phyloP scores from a whole-genome alignment of 1,284 basidiomycete species.

The Ganoderma leucocontextum region DNA sequence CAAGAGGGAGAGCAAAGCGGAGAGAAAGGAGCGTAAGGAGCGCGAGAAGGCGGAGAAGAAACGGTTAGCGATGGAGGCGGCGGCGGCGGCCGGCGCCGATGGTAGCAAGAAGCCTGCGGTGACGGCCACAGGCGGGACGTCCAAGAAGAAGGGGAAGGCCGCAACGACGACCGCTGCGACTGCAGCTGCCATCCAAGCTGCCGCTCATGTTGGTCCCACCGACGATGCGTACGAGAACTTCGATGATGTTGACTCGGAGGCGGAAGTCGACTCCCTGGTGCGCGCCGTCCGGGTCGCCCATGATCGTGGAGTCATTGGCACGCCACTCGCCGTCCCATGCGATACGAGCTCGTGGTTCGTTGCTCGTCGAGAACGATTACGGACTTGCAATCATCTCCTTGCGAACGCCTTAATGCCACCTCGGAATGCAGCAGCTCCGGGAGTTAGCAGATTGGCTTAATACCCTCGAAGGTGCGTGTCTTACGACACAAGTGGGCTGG shows the following conservation, averaged over 20 bases:
- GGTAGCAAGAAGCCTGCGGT: slow-evolving; percentile 44
- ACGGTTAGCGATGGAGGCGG: slow-evolving; percentile 69
- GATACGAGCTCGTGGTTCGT: slow-evolving; percentile 75
- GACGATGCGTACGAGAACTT: slow-evolving; percentile 77
- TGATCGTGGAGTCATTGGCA: slow-evolving; percentile 56
- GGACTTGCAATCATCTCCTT: slow-evolving; percentile 74
- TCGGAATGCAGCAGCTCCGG: slow-evolving; percentile 30
- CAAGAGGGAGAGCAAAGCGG: slow-evolving; percentile 82
- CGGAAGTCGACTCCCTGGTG: slow-evolving; percentile 68
- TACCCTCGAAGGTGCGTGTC: neutral
- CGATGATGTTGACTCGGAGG: slow-evolving; percentile 83
- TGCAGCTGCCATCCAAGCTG: slow-evolving; percentile 38
- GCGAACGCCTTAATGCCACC: slow-evolving; percentile 58
- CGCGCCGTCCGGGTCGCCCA: slow-evolving; percentile 62
- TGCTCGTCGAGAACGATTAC: slow-evolving; percentile 71
- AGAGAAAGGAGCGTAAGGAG: slow-evolving; percentile 83
- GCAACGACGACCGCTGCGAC: slow-evolving; percentile 49
- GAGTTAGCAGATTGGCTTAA: slow-evolving; percentile 26
- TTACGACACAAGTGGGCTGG: neutral
- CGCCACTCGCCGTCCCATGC: slow-evolving; percentile 57
- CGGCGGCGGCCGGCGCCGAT: slow-evolving; percentile 63
- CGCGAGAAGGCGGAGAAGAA: slow-evolving; percentile 81
- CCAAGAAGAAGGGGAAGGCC: slow-evolving; percentile 60
- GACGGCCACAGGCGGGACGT: slow-evolving; percentile 47
- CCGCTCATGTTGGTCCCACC: slow-evolving; percentile 41